Base-by-base conservation (phyloP, 1,284 basidiomycete genomes). In the Ceratobasidium theobromae region DNA sequence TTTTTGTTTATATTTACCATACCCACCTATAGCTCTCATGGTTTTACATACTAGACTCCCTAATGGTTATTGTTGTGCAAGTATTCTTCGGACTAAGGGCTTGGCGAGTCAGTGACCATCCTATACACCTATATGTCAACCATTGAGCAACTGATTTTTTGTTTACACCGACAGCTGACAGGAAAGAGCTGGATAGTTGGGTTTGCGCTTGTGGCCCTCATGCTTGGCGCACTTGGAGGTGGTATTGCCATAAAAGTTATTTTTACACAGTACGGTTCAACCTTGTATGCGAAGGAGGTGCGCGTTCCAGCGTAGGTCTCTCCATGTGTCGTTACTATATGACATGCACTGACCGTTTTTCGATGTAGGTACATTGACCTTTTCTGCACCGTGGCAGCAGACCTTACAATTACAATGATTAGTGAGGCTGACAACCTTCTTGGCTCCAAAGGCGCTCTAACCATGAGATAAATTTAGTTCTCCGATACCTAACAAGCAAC, bases 31-130 rank as follows among this genome's bases (percentile, higher is more conserved):
- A 65, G 60, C 40, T 65, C 16, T 53, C 60, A 9, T 53, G 51
- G 60, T 65, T 53, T 40, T 65, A 65, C 28, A 51, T 65, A 12
- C 49, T 65, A 21, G 60, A 65, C 25, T 65, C 60, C 16, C 52
- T 65, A 51, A 65, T 53, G 49, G 60, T 65, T 8, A 30, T 65
- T 33, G 49, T 65, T 53, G 60, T 65, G 18, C 60, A 65, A 46
- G 49, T 38, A 32, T 65, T 65, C 23, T 65, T 65, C 18, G 60
- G 38, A 33, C 21, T 65, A 21, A 33, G 60, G 18, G 60, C 60
- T 2, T 65, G 60, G 60, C 41, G 41, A 51, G 60, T 65, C 9
- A 40, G 58, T 32, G 2, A 25, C 30, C n/a, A 30, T 32, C 8
- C 49, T 4, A 16, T 12, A 21, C 16, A 5, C 16, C 33, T 28